A percentile compares a stretch with the other conserved stretches of the same genome.
Conservation (phyloP, 306 rosid species). For the Cicer pinnatifidum region DNA sequence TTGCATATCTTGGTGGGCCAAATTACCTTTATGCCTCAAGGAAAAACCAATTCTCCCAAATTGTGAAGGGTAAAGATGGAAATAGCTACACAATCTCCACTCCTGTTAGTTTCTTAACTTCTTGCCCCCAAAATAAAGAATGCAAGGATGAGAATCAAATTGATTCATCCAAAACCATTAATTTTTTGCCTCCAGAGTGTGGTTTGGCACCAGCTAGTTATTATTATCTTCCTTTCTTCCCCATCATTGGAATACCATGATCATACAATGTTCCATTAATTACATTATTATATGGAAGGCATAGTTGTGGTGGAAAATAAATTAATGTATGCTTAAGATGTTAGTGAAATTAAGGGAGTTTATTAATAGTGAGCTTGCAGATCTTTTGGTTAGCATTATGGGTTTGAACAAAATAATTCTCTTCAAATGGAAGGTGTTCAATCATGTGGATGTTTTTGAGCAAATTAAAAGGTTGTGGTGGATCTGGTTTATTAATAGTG, state of each 20-base stretch:
- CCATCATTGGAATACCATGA: conserved; percentile 93
- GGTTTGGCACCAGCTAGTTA: conserved; percentile 84
- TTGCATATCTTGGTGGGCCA: conserved; percentile 76
- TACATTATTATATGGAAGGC: background rate
- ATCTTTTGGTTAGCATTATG: too few species aligned
- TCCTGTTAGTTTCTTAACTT: conserved; percentile 61
- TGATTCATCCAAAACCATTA: conserved; percentile 64
- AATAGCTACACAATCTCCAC: conserved; percentile 59
- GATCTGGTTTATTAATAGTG: too few species aligned
- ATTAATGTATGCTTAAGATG: conserved; percentile 20
- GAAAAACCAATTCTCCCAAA: conserved; percentile 49
- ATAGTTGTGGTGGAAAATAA: background rate
- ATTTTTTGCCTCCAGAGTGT: conserved; percentile 78
- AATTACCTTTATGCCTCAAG: conserved; percentile 57
- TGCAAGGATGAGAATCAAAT: conserved; percentile 45
- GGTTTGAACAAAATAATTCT: too few species aligned
- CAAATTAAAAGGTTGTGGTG: too few species aligned
- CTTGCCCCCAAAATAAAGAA: conserved; percentile 52
- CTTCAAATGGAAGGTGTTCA: too few species aligned
- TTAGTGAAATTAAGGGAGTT: conserved; percentile 20
- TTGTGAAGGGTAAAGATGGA: conserved; percentile 48
- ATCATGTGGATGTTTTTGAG: too few species aligned
- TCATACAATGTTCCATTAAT: background rate
- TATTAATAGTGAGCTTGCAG: too few species aligned
- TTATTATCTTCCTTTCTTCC: conserved; percentile 73